These are phyloP conservation scores for Apophysomyces elegans DNA, from an alignment of 371 early-diverging fungal species.

Conservation along the genomic window DNA sequence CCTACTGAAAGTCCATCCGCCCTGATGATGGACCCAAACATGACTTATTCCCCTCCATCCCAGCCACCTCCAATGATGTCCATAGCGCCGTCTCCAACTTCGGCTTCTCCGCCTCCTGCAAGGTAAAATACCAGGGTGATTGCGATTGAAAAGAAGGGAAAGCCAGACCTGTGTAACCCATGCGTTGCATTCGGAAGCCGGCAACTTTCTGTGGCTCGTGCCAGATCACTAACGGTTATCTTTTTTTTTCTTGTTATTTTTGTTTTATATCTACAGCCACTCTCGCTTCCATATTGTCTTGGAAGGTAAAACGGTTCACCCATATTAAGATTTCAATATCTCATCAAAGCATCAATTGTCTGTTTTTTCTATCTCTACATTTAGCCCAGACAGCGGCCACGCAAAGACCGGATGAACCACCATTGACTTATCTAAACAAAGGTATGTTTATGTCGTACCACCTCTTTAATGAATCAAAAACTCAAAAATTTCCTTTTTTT, in stretches of 20 bases:
- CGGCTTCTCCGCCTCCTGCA: slow-evolving; percentile 10
- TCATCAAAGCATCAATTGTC: too few relatives aligned
- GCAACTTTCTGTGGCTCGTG: slow-evolving; percentile 5
- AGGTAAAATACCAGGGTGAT: slow-evolving; percentile 12
- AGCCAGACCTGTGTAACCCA: slow-evolving; percentile 19
- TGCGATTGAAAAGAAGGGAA: neutral
- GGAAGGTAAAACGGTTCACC: slow-evolving; percentile 17
- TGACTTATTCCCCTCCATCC: slow-evolving; percentile 12
- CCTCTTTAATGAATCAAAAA: slow-evolving; percentile 19
- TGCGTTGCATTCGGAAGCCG: slow-evolving; percentile 15
- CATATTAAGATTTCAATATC: too few relatives aligned
- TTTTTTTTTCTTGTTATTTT: neutral
- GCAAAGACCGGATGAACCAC: slow-evolving; percentile 41
- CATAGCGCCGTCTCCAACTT: slow-evolving; percentile 15
- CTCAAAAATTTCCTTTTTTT: slow-evolving; percentile 19
- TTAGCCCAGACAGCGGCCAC: slow-evolving; percentile 43
- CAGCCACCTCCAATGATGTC: neutral
- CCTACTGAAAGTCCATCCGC: neutral
- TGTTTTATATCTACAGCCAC: neutral
- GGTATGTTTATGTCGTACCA: slow-evolving; percentile 26
- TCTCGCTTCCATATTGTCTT: slow-evolving; percentile 29
- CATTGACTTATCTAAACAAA: slow-evolving; percentile 69
- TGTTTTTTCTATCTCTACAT: neutral
- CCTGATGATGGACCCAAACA: neutral
- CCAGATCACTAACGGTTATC: slow-evolving; percentile 1